Evolutionary conservation across 371 early-diverging fungal species (phyloP).

Genomic region (Blakeslea trispora): DNA sequence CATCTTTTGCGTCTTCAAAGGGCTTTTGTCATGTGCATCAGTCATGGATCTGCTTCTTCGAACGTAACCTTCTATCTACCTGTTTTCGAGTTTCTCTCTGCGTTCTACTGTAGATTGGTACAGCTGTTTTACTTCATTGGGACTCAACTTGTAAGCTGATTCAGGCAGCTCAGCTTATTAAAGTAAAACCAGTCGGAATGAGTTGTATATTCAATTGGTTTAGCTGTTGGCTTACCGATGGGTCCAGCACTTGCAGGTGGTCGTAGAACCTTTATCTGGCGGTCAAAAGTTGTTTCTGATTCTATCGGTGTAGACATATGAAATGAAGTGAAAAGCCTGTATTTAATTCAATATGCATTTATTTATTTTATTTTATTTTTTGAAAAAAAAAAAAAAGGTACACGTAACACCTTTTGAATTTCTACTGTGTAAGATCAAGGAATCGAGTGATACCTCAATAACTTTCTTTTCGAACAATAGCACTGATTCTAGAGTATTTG

Average conservation of each 20-base stretch:
- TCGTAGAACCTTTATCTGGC: conserved; percentile 34
- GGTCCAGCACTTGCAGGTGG: conserved; percentile 39
- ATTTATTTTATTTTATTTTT: no score
- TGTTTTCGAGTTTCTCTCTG: conserved; percentile 46
- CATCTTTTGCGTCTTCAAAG: conserved; percentile 52
- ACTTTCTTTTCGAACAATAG: no score
- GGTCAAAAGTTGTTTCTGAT: conserved; percentile 17
- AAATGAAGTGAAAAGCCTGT: neutral
- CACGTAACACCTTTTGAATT: neutral
- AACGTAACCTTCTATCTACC: conserved; percentile 17
- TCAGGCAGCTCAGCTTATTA: conserved; percentile 47
- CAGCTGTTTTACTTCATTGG: conserved; percentile 41
- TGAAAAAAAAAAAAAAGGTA: conserved; percentile 1
- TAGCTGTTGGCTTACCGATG: conserved; percentile 31
- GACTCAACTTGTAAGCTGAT: conserved; percentile 41
- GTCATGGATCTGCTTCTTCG: neutral
- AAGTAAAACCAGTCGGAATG: no score
- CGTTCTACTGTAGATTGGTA: conserved; percentile 45
- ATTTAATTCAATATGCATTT: no score
- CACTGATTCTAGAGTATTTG: no score
- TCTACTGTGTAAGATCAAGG: no score
- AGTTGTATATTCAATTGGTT: neutral
- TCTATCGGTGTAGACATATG: conserved; percentile 2
- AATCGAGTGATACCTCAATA: no score
- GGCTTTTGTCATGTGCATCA: conserved; percentile 21